A percentile compares a stretch with the other conserved stretches of the same genome.
Conservation (phyloP, 1,284 basidiomycete species). For the Trametes sp. region DNA sequence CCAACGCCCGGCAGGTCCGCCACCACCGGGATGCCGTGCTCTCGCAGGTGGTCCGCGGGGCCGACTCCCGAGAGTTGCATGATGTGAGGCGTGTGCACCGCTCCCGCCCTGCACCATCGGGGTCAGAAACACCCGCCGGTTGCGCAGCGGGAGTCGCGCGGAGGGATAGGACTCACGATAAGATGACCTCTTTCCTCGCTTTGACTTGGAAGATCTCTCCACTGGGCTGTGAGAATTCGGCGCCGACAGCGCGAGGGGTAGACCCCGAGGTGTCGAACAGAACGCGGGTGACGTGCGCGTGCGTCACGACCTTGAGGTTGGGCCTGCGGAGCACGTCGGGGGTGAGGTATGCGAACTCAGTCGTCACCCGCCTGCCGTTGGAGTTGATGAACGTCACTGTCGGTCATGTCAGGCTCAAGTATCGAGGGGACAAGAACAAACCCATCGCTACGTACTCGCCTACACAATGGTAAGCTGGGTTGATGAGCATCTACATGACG, state of each 20-base stretch:
- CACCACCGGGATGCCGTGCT: conserved; percentile 57
- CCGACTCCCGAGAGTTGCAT: conserved; percentile 78
- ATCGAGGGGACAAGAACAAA: background rate
- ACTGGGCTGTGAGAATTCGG: conserved; percentile 57
- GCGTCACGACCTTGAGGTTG: conserved; percentile 66
- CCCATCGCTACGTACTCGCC: conserved; percentile 16
- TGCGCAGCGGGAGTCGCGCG: no score
- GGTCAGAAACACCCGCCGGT: no score
- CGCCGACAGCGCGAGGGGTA: conserved; percentile 60
- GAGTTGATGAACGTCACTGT: conserved; percentile 70
- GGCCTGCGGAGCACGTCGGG: conserved; percentile 63
- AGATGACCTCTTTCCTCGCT: conserved; percentile 65
- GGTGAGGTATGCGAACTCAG: conserved; percentile 72
- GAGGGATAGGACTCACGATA: conserved; percentile 54
- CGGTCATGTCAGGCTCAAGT: background rate
- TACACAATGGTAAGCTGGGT: background rate
- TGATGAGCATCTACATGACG: background rate
- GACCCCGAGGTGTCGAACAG: conserved; percentile 57
- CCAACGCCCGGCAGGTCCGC: conserved; percentile 68
- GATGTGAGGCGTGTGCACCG: conserved; percentile 71
- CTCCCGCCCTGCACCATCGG: conserved; percentile 67
- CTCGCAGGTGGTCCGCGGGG: conserved; percentile 58
- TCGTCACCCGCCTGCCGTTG: conserved; percentile 59
- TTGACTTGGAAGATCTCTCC: conserved; percentile 50
- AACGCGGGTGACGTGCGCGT: conserved; percentile 61